Conservation (phyloP, 345 rosid genomes). For the Capsella bursapastoris region DNA sequence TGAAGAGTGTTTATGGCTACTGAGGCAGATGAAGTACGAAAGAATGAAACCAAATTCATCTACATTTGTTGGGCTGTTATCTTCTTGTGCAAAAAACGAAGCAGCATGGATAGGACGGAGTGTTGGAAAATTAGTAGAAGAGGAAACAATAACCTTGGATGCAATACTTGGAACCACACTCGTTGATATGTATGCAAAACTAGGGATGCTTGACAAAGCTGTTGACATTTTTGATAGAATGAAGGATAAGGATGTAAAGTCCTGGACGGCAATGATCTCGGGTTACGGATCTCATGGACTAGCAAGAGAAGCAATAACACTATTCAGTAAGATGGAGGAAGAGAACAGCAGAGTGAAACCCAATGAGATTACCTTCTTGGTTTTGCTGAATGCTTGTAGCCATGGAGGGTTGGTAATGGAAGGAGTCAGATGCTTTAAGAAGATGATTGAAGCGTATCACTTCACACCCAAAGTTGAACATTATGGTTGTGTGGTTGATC, state of each 20-base stretch:
- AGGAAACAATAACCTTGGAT: conserved; percentile 54
- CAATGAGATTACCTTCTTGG: conserved; percentile 67
- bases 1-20: conserved; percentile 55
- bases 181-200: conserved; percentile 67
- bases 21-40: conserved; percentile 57
- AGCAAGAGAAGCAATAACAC: conserved; percentile 52
- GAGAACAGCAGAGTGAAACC: conserved; percentile 51
- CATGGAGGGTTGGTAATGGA: conserved; percentile 64
- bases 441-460: conserved; percentile 56
- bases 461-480: conserved; percentile 61
- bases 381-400: conserved; percentile 67
- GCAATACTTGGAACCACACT: conserved; percentile 63
- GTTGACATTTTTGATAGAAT: conserved; percentile 51
- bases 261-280: conserved; percentile 68
- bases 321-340: conserved; percentile 59
- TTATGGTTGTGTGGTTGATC: conserved; percentile 69
- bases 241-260: conserved; percentile 60
- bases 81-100: conserved; percentile 57
- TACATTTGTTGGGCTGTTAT: conserved; percentile 59
- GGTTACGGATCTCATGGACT: conserved; percentile 64
- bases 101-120: conserved; percentile 47
- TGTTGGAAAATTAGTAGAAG: conserved; percentile 47
- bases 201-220: conserved; percentile 60
- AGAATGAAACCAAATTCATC: conserved; percentile 55
- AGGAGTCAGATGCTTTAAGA: conserved; percentile 56